A percentile compares a stretch with the other conserved stretches of the same genome.
Evolutionary conservation across 257 asterid species (phyloP).

Genomic region (Forsythia viridissima): DNA sequence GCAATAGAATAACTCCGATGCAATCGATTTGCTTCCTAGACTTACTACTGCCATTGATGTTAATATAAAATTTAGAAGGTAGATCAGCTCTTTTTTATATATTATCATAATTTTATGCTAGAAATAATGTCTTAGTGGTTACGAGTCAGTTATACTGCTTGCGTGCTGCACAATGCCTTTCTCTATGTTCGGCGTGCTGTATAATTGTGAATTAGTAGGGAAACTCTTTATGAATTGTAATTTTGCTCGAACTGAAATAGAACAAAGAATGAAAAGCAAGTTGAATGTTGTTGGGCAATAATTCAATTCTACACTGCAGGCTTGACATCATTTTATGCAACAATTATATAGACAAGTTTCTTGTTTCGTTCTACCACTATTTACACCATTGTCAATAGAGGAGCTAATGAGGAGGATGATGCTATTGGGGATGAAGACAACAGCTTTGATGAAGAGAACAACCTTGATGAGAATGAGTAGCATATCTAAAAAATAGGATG

Average conservation of each 20-base stretch:
- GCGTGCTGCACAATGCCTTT: neutral
- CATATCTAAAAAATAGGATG: too few relatives aligned
- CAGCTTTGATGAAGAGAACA: too few relatives aligned
- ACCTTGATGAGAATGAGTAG: too few relatives aligned
- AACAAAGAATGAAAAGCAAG: too few relatives aligned
- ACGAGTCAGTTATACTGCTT: neutral
- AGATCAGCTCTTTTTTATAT: conserved; percentile 15
- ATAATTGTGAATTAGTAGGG: conserved; percentile 1
- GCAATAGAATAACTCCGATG: conserved; percentile 87
- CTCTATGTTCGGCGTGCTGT: conserved; percentile 4
- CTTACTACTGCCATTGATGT: conserved; percentile 96
- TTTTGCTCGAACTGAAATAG: conserved; percentile 7
- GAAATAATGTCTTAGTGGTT: neutral
- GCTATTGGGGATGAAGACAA: too few relatives aligned
- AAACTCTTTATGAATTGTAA: conserved; percentile 7
- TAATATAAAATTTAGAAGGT: conserved; percentile 84
- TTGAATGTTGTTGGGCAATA: too few relatives aligned
- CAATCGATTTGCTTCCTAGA: conserved; percentile 93
- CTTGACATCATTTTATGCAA: too few relatives aligned
- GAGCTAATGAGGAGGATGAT: too few relatives aligned
- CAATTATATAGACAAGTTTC: too few relatives aligned
- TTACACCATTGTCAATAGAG: too few relatives aligned
- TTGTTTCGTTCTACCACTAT: too few relatives aligned
- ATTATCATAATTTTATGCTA: neutral
- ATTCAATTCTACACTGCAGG: too few relatives aligned